Percentiles rank a stretch among this genome's conserved stretches.
Conservation (phyloP, 2,329 filamentous ascomycete genomes). For the Fusarium sacchari region DNA sequence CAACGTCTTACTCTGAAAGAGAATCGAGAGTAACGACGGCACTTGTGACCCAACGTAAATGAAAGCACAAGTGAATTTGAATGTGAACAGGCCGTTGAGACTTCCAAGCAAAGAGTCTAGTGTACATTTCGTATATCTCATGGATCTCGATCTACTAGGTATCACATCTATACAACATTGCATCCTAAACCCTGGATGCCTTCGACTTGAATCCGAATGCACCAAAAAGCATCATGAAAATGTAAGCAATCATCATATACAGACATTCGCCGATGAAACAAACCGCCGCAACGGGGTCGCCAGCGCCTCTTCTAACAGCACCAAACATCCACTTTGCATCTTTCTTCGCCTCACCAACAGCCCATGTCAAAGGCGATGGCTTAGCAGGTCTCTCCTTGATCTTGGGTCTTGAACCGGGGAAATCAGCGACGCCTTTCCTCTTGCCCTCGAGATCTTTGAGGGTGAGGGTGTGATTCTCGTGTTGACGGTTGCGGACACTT, state of each 20-base stretch:
- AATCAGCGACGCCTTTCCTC: constrained; percentile 39
- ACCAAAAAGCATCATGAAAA: constrained; percentile 10
- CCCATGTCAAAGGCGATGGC: constrained; percentile 41
- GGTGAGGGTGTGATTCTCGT: constrained; percentile 45
- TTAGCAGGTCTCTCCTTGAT: constrained; percentile 31
- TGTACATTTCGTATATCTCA: not conserved
- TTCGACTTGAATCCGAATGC: constrained; percentile 3
- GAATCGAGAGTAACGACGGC: not conserved
- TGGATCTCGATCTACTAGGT: not conserved
- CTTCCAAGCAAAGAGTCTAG: not conserved
- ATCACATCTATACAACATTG: not conserved
- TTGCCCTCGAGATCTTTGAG: constrained; percentile 39
- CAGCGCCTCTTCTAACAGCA: constrained; percentile 20
- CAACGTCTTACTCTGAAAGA: accelerated
- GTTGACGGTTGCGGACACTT: constrained; percentile 39
- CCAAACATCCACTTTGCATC: constrained; percentile 36
- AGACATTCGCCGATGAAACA: constrained; percentile 12
- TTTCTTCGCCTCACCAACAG: constrained; percentile 21
- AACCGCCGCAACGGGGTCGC: constrained; percentile 27
- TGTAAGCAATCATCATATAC: constrained; percentile 18
- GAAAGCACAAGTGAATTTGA: not conserved
- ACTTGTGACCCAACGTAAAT: too few species aligned
- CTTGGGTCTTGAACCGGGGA: constrained; percentile 42
- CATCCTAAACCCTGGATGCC: not conserved
- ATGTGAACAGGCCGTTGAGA: too few species aligned